Base-by-base conservation (phyloP, 2,329 filamentous ascomycete genomes). In the Colletotrichum tofieldiae region DNA sequence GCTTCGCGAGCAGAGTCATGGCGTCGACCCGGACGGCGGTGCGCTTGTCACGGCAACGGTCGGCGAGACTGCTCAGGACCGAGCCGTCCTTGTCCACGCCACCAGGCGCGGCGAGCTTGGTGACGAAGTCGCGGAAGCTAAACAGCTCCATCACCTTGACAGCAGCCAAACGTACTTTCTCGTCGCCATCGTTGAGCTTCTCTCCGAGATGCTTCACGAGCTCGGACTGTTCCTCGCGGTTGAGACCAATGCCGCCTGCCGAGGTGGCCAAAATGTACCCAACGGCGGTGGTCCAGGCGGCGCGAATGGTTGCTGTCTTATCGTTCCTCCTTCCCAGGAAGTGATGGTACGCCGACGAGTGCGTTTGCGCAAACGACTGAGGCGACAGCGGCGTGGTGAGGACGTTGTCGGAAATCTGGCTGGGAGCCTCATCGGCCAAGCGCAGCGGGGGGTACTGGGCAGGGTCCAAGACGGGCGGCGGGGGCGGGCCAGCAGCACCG, bases 211-310 rank as follows among this genome's bases (percentile, higher is more conserved):
- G 90, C 72, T 90, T 89, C 58, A 98, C 89, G 47, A 98, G 88
- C 56, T 89, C 87, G 62, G 88, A 87, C 80, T 98, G 94, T 75
- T 98, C 96, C 69, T 94, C 92, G 8, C 93, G 89, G 77, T 93
- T 95, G 51, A 98, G 86, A 0, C 96, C 96, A 75, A 96, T 96
- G 32, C 94, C 94, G 58, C 96, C 96, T 32, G 94, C 96, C 32
- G 94, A 96, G 0, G 96, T 98, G n/a, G 93, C 90, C 11, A 99
- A 83, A 67, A 99, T 97, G 75, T 95, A 90, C 7, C 95, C 95
- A 47, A 93, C 91, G 14, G 93, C 93, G 0, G 93, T 93, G 1
- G 93, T 93, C 96, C 96, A 99, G 2, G 93, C 93, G 7, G 94
- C 90, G 73, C 96, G 92, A 63, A 99, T 95, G 12, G 92, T 86